These are phyloP conservation scores for Mycogone perniciosa DNA, from an alignment of 2,329 filamentous ascomycete species.

Conservation along the genomic window DNA sequence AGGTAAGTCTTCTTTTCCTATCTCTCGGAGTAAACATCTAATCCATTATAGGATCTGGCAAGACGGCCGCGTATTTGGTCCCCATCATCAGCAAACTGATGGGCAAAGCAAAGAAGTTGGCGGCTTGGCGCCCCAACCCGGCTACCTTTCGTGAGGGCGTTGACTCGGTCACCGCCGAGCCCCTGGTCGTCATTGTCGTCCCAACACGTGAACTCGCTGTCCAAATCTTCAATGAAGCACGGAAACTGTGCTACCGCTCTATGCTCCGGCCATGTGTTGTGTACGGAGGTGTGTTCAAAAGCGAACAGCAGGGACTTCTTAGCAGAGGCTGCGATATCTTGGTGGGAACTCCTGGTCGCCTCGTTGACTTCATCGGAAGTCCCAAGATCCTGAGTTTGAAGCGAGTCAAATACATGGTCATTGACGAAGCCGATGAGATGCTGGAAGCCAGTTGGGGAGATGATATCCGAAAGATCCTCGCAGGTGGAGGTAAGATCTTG, in stretches of 20 bases:
- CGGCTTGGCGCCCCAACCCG: constrained; percentile 67
- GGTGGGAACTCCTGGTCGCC: constrained; percentile 79
- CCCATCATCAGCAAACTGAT: constrained; percentile 86
- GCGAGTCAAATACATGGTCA: constrained; percentile 72
- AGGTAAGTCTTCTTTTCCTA: constrained; percentile 45
- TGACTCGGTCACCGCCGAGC: constrained; percentile 64
- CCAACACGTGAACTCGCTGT: constrained; percentile 87
- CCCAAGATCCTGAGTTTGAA: constrained; percentile 62
- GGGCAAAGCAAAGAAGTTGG: constrained; percentile 89
- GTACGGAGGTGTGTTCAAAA: constrained; percentile 76
- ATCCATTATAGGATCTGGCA: constrained; percentile 68
- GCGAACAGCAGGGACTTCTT: constrained; percentile 65
- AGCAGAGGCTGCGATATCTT: constrained; percentile 82
- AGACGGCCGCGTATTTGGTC: constrained; percentile 88
- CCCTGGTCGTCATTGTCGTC: constrained; percentile 76
- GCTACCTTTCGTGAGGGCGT: constrained; percentile 44
- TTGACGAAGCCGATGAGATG: constrained; percentile 96
- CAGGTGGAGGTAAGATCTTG: constrained; percentile 63
- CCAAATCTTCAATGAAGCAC: constrained; percentile 91
- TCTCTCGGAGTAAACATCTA: not conserved
- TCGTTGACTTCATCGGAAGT: constrained; percentile 75
- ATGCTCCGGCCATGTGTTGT: constrained; percentile 88
- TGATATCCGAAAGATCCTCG: constrained; percentile 69
- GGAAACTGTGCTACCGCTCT: constrained; percentile 87
- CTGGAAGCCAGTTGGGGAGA: constrained; percentile 72